Evolutionary conservation across 2,329 filamentous ascomycete species (phyloP), one percentile per base, ranked within the genome.

Genomic region (Cercospora sojina): DNA sequence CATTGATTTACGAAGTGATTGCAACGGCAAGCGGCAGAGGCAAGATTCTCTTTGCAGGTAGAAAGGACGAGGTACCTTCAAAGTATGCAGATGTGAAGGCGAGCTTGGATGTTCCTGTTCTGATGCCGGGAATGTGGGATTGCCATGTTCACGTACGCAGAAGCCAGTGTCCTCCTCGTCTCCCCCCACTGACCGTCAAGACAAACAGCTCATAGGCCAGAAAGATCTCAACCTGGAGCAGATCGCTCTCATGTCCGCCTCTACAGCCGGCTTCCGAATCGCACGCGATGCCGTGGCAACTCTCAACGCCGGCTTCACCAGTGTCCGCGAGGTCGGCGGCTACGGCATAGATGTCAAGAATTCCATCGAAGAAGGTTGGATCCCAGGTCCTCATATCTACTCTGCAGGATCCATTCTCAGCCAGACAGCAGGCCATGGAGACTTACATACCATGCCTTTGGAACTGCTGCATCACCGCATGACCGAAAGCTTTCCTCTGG

Each of bases 51-150:
- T 82, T 78, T 73, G 80, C 80, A 31, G 81, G 81, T 6, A 25
- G 66, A 3, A 67, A 75, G 43, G 41, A 69, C 12, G 16, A 47
- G 9, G 27, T 71, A 35, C 64, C 68, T 5, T 29, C 62, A 32
- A 27, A 49, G 10, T 61, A 31, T 4, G 61, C 38, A 3, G 12
- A n/a, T 16, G 32, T 67, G 18, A 31, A 23, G 32, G 13, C 60
- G 5, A 53, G 18, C 29, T 38, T 58, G 27, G 59, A 76, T 13
- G 80, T 84, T 9, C 77, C 79, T 0, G 79, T 82, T 8, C 71
- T 84, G 4, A 81, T 86, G 76, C 84, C 84, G 0, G 84, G 84
- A 1, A 77, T 86, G 23, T 86, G 84, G 83, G 84, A 86, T 65
- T 82, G 79, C 69, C 84, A 85, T 72, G 78, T 79, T 18, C 62